Base-by-base conservation (phyloP, 225 moss, liverwort and hornwort species). In the Bryoerythrophyllum caledonicum region DNA sequence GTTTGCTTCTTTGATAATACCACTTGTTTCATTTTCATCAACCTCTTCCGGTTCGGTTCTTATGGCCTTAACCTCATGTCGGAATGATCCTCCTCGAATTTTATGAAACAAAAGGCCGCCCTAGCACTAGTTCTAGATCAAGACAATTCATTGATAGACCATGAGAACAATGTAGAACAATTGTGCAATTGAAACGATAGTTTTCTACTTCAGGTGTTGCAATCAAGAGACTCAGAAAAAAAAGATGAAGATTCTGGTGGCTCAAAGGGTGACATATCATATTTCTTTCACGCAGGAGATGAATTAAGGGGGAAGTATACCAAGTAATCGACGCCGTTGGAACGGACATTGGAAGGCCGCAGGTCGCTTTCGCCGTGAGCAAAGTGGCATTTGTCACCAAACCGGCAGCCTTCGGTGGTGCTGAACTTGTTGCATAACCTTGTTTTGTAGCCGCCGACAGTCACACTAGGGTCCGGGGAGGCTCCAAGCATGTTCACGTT, bases 361-460 rank as follows among this genome's bases (percentile, higher is more conserved):
- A 96, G 75, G 77, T 96, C 96, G 67, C 72, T 82, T 75, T 92
- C 93, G 30, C 96, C 96, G n/a, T 96, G 96, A 63, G 96, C 96
- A 49, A 96, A 96, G 66, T 96, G 96, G 81, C 96, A 96, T 76
- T 89, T 93, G 56, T 92, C 96, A n/a, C 86, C 96, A 74, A 96
- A 96, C 16, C 96, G 86, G 68, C 96, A 96, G 9, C 96, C 96
- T 80, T 93, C 96, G 16, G 90, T 70, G 16, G 91, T 96, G 68
- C 82, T 90, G 67, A 82, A 96, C 51, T 90, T 93, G 79, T 96
- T 96, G 78, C 96, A 96, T 62, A 96, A 86, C 81, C 96, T 89
- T 64, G 96, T 96, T 83, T 96, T 96, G 82, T 90, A 96, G 57
- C 96, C 96, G 40, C 93, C 96, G 34, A 96, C 90, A 0, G 91